Percentiles rank a stretch among this genome's conserved stretches.
phyloP scores from a whole-genome alignment of 108 stramenopile species.

The Halocafeteria seosinensis region DNA sequence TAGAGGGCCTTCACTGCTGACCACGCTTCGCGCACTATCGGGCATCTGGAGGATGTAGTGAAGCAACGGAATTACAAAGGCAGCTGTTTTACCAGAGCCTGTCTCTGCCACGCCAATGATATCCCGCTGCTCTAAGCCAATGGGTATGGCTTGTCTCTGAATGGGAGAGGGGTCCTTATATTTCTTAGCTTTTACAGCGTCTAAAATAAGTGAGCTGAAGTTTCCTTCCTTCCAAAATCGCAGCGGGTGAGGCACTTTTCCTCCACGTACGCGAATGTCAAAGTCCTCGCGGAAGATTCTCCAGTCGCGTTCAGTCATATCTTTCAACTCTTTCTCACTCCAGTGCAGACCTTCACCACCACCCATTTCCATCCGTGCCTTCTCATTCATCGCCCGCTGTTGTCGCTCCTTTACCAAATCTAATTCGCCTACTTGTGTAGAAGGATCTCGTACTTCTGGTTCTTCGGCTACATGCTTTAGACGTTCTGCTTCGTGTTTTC shows the following conservation, averaged over 20 bases:
- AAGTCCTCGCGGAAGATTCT: slow-evolving; percentile 88
- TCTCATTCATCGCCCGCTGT: neutral
- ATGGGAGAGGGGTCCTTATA: slow-evolving; percentile 82
- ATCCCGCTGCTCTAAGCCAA: slow-evolving; percentile 73
- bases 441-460: neutral
- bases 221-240: slow-evolving; percentile 56
- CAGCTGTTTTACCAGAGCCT: slow-evolving; percentile 73
- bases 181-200: slow-evolving; percentile 20
- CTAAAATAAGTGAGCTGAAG: slow-evolving; percentile 21
- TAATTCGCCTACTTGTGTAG: neutral
- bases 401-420: neutral
- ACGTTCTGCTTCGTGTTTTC: neutral
- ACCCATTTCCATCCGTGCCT: neutral
- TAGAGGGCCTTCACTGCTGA: slow-evolving; percentile 70
- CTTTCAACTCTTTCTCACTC: slow-evolving; percentile 48
- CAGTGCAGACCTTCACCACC: slow-evolving; percentile 30
- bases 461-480: no score
- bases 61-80: slow-evolving; percentile 72
- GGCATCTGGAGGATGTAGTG: slow-evolving; percentile 60
- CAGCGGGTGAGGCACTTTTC: slow-evolving; percentile 56
- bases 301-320: slow-evolving; percentile 90
- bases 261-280: slow-evolving; percentile 79
- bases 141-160: slow-evolving; percentile 74
- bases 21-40: slow-evolving; percentile 25
- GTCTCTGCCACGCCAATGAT: slow-evolving; percentile 95